phyloP scores from a whole-genome alignment of 257 asterid species.

The Ophiorrhiza pumila region DNA sequence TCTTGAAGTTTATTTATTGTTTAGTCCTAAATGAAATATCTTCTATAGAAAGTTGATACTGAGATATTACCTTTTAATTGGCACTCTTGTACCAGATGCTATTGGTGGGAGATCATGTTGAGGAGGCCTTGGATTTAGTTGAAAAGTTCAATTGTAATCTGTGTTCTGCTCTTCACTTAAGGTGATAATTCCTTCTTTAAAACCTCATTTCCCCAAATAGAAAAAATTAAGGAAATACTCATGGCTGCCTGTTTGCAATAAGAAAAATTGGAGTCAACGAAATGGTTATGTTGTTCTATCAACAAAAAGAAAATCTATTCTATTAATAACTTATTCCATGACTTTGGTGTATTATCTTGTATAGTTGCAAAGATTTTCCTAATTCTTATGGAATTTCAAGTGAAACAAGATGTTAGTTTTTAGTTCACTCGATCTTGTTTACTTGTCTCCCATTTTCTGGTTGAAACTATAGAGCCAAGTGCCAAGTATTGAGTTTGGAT shows the following conservation, averaged over 20 bases:
- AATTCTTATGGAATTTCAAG: not conserved
- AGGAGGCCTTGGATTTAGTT: slow-evolving; percentile 70
- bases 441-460: not conserved
- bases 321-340: not conserved
- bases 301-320: slow-evolving; percentile 1
- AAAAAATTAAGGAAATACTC: not conserved
- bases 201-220: not conserved
- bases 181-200: slow-evolving; percentile 40
- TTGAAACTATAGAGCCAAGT: not conserved
- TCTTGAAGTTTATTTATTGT: not conserved
- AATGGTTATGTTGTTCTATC: not conserved
- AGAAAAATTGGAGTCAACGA: not conserved
- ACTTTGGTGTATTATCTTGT: not conserved
- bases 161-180: slow-evolving; percentile 47
- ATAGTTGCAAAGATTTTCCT: not conserved
- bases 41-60: not conserved
- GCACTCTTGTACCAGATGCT: slow-evolving; percentile 46
- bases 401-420: not conserved
- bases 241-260: not conserved
- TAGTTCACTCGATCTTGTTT: not conserved
- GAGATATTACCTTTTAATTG: slow-evolving; percentile 3
- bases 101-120: slow-evolving; percentile 83
- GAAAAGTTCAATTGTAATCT: slow-evolving; percentile 38
- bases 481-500: not conserved
- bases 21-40: not conserved